phyloP scores from a whole-genome alignment of 352 stramenopile species.

The Thalassiosira sp. region DNA sequence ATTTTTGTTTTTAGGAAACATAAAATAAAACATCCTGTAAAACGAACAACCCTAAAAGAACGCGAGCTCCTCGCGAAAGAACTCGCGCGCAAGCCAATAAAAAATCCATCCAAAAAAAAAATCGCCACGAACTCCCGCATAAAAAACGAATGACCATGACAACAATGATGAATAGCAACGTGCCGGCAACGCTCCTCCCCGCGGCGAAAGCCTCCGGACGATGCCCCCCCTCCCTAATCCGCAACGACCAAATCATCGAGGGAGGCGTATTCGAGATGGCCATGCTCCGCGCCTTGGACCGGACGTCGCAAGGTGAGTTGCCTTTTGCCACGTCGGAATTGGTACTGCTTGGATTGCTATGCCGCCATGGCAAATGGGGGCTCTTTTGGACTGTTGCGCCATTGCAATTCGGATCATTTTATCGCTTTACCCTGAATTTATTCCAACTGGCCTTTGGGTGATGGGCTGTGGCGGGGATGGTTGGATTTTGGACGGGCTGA shows the following conservation, averaged over 20 bases:
- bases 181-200: slow-evolving; percentile 30
- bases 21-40: too few relatives aligned
- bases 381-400: background rate
- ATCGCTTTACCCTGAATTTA: too few relatives aligned
- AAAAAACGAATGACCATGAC: slow-evolving; percentile 18
- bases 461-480: background rate
- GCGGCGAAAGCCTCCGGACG: slow-evolving; percentile 56
- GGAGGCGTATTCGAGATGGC: slow-evolving; percentile 59
- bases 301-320: slow-evolving; percentile 21
- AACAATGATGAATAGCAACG: slow-evolving; percentile 25
- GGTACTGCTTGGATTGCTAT: background rate
- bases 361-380: background rate
- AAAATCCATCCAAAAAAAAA: too few relatives aligned
- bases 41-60: too few relatives aligned
- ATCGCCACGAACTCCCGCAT: too few relatives aligned
- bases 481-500: background rate
- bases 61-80: too few relatives aligned
- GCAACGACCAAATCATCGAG: slow-evolving; percentile 38
- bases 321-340: slow-evolving; percentile 15
- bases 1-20: too few relatives aligned
- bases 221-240: slow-evolving; percentile 68
- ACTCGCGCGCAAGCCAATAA: too few relatives aligned
- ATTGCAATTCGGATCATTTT: background rate
- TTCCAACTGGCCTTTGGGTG: too few relatives aligned
- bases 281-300: slow-evolving; percentile 55